Base-by-base conservation (phyloP, 352 stramenopile species). In the Aphanomyces euteiches region DNA sequence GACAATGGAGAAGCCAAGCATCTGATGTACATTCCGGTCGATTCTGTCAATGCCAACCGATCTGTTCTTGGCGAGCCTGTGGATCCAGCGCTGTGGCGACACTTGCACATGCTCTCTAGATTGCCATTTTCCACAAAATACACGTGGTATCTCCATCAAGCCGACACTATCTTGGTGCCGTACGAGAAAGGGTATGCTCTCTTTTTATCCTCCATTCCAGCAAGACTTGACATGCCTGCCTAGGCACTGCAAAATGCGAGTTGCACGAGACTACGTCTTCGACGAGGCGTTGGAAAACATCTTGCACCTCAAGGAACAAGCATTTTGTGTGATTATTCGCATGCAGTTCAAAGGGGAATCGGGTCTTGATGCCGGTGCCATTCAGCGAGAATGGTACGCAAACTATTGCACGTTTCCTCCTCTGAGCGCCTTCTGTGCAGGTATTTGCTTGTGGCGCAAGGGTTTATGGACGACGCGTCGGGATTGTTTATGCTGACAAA, bases 281-380 rank as follows among this genome's bases (percentile, higher is more conserved):
- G 84, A 90, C 56, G 85, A 93, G 72, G 88, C 79, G 17, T 89
- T 93, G 81, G 85, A 93, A 67, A 85, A 93, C 60, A 65, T 93
- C 40, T 64, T 92, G 47, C 78, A 79, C n/a, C 90, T 93, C 76
- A 85, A 90, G 69, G 79, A 90, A 53, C 81, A 90, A 56, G 81
- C 90, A 48, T 82, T 90, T 47, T 92, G 88, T 67, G 88, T 86
- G 39, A 72, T 96, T 2, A 84, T 94, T 64, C 82, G 87, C 3
- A 91, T 95, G 69, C 85, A 96, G 74, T 97, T 97, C 67, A 74
- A 93, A 5, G 85, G 84, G 4, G 86, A 94, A 72, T 73, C 82
- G 19, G 86, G 84, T 13, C 88, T 94, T 57, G 86, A 94, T 50
- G 86, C 86, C 19, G 86, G 86, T 7, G 86, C 84, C 2, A 67